Conservation (phyloP, 257 asterid genomes). For the Nicotiana obtusifolia region DNA sequence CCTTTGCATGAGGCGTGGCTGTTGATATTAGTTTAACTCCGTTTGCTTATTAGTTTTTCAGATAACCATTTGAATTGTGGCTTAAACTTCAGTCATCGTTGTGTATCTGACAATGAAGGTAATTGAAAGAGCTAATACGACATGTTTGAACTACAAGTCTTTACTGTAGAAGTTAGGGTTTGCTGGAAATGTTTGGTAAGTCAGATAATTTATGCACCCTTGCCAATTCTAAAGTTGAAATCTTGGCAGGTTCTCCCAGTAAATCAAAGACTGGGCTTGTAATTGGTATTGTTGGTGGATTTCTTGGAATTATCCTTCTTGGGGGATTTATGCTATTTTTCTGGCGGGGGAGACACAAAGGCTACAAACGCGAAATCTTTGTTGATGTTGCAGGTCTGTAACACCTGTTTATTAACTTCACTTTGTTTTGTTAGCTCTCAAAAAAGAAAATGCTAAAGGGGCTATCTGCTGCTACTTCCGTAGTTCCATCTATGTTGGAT, state of each 20-base stretch:
- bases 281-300: slow-evolving; percentile 57
- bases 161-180: neutral
- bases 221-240: neutral
- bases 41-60: slow-evolving; percentile 61
- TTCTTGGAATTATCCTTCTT: slow-evolving; percentile 53
- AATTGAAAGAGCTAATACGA: slow-evolving; percentile 8
- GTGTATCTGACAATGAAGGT: slow-evolving; percentile 70
- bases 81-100: slow-evolving; percentile 32
- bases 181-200: neutral
- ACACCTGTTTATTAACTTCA: neutral
- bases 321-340: slow-evolving; percentile 49
- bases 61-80: slow-evolving; percentile 86
- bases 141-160: neutral
- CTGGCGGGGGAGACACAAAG: slow-evolving; percentile 53
- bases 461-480: neutral
- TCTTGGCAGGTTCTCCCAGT: slow-evolving; percentile 51
- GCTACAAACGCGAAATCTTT: slow-evolving; percentile 64
- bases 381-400: slow-evolving; percentile 85
- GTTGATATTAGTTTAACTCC: slow-evolving; percentile 22
- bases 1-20: neutral
- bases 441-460: neutral
- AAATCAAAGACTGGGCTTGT: slow-evolving; percentile 59
- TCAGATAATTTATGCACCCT: neutral
- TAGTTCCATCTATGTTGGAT: neutral
- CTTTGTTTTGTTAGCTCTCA: neutral